Conservation (phyloP, 768 basidiomycete genomes). For the Pleurotus salmoneostramineus region DNA sequence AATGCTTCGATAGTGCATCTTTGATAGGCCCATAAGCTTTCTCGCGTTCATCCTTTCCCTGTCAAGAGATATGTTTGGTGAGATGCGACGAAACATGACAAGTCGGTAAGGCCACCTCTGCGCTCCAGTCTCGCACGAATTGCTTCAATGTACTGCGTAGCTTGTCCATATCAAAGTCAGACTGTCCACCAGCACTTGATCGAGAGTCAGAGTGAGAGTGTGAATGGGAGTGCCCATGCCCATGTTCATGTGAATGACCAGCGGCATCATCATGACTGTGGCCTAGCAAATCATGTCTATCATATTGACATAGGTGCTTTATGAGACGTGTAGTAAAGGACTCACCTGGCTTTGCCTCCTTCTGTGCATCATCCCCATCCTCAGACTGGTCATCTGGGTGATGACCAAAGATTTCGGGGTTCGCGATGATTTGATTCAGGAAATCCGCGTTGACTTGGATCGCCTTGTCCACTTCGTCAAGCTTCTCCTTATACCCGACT, state of each 20-base stretch:
- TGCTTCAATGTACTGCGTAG: slow-evolving; percentile 89
- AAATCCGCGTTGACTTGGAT: slow-evolving; percentile 82
- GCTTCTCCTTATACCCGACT: slow-evolving; percentile 75
- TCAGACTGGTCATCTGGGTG: slow-evolving; percentile 24
- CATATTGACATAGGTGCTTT: too few relatives aligned
- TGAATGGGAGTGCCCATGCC: slow-evolving; percentile 21
- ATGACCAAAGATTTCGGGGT: slow-evolving; percentile 80
- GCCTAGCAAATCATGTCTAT: too few relatives aligned
- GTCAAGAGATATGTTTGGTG: background rate
- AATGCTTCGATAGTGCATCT: slow-evolving; percentile 65
- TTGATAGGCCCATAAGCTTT: slow-evolving; percentile 79
- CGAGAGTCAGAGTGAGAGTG: slow-evolving; percentile 21
- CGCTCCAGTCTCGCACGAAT: slow-evolving; percentile 91
- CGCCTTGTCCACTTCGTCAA: slow-evolving; percentile 76
- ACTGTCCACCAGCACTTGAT: slow-evolving; percentile 37
- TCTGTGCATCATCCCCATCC: slow-evolving; percentile 17
- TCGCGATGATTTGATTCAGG: slow-evolving; percentile 64
- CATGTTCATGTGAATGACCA: too few relatives aligned
- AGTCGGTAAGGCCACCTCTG: slow-evolving; percentile 46
- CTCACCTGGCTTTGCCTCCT: background rate
- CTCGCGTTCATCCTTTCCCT: slow-evolving; percentile 79
- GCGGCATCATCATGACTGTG: too few relatives aligned
- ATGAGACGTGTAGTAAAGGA: too few relatives aligned
- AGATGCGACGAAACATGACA: background rate
- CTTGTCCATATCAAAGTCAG: slow-evolving; percentile 85